Evolutionary conservation across 2,329 filamentous ascomycete species (phyloP), one percentile per base, ranked within the genome.

Genomic region (Colletotrichum tabaci): DNA sequence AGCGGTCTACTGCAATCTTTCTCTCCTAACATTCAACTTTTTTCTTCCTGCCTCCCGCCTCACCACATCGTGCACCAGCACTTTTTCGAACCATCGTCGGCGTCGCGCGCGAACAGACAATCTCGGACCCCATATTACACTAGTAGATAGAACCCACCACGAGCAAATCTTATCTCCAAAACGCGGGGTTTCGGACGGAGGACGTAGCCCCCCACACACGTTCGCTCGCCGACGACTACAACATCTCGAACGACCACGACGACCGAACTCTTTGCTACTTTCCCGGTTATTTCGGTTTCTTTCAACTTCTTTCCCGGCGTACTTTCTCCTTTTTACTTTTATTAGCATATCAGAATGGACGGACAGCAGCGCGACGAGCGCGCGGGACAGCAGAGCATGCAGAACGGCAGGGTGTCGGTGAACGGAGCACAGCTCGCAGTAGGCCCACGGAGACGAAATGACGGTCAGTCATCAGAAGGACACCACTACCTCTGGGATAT

Each of bases 371-470:
- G 63, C 71, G 63, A 74, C 68, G 65, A 74, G 23, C 74, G 75
- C 74, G 74, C 74, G 57, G 74, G 66, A 49, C 75, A 72, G 62
- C 75, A 72, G 63, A 71, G 75, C 74, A 75, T 75, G 73, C 75
- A 76, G 73, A 74, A 72, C 71, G 75, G 72, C 73, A 74, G 76
- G 49, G 47, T 66, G 61, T 52, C 61, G 52, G 50, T 56, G 67
- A 70, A 72, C 56, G 71, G 67, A 66, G 60, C 61, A 30, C 60
- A 61, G 30, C 73, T 71, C 57, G 61, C 64, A 42, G 55, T 58
- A 44, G 73, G 67, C 52, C 73, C 67, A 38, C 73, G 63, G 2
- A 70, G 73, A 57, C 70, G 71, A 47, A 74, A 74, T 40, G 73
- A 74, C 52, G 73, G 73, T 74, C 63, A 73, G 67, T 73, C 42